A percentile compares a stretch with the other conserved stretches of the same genome.
phyloP scores from a whole-genome alignment of 2,329 filamentous ascomycete genomes.

The Zasmidium angulare region DNA sequence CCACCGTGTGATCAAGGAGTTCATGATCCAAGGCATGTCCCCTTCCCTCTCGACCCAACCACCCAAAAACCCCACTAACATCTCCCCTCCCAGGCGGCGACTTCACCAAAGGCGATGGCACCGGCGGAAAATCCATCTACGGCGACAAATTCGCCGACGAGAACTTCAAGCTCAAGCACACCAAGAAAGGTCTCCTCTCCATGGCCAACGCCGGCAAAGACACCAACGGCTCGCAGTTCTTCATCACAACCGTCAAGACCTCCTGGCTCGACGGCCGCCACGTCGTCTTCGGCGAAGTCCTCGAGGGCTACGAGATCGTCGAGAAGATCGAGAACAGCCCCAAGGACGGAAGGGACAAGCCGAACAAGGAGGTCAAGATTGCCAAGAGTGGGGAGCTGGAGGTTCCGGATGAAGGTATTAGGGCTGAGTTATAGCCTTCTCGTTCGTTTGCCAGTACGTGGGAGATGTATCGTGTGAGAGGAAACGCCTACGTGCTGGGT shows the following conservation, averaged over 20 bases:
- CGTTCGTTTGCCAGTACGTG: constrained; percentile 40
- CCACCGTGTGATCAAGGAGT: constrained; percentile 87
- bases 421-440: constrained; percentile 85
- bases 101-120: constrained; percentile 79
- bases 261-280: constrained; percentile 80
- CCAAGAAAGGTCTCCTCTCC: constrained; percentile 76
- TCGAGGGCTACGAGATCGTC: constrained; percentile 80
- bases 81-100: constrained; percentile 64
- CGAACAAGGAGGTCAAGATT: constrained; percentile 69
- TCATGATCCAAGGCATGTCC: constrained; percentile 77
- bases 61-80: neutral
- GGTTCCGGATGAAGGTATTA: constrained; percentile 88
- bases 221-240: constrained; percentile 88
- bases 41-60: constrained; percentile 33
- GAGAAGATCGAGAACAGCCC: constrained; percentile 73
- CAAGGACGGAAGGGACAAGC: constrained; percentile 68
- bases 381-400: constrained; percentile 80
- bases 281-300: constrained; percentile 85
- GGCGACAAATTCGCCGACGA: constrained; percentile 81
- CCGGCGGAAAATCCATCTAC: constrained; percentile 86
- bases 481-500: constrained; percentile 12
- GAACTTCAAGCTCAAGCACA: constrained; percentile 95
- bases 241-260: constrained; percentile 82
- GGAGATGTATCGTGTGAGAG: constrained; percentile 2
- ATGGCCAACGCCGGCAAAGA: constrained; percentile 85